Conservation (phyloP, 345 rosid genomes). For the Salix exigua region DNA sequence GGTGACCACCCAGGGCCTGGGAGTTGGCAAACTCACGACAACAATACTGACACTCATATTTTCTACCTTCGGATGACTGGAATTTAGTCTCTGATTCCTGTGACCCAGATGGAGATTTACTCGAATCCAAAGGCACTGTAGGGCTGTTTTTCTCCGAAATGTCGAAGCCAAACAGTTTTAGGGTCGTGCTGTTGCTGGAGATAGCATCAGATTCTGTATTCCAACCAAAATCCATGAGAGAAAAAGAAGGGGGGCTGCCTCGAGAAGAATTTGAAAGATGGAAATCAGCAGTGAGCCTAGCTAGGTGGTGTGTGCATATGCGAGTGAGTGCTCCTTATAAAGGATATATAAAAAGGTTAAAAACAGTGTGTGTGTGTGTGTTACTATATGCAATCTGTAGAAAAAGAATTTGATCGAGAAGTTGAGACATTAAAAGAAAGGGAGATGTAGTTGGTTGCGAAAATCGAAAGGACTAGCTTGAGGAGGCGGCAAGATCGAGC, state of each 20-base stretch:
- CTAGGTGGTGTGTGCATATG: background rate
- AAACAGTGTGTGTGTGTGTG: background rate
- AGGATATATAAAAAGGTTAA: background rate
- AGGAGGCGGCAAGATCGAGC: slow-evolving; percentile 14
- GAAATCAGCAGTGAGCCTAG: background rate
- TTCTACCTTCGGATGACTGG: slow-evolving; percentile 10
- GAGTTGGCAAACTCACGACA: slow-evolving; percentile 25
- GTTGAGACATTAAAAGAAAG: slow-evolving; percentile 9
- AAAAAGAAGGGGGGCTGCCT: background rate
- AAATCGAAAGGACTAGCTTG: slow-evolving; percentile 18
- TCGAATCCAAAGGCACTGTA: background rate
- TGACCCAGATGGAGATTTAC: slow-evolving; percentile 19
- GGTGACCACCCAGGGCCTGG: slow-evolving; percentile 28
- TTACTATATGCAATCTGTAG: background rate
- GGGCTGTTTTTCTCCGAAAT: slow-evolving; percentile 35
- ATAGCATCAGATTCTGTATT: slow-evolving; percentile 15
- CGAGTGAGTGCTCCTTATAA: background rate
- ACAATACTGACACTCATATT: slow-evolving; percentile 28
- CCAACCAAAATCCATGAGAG: slow-evolving; percentile 33
- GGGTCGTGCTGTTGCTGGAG: slow-evolving; percentile 26
- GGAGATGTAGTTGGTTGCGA: slow-evolving; percentile 34
- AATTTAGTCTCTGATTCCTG: slow-evolving; percentile 13
- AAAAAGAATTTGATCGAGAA: slow-evolving; percentile 6
- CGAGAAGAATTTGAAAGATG: background rate
- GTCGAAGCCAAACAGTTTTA: slow-evolving; percentile 66